Base-by-base conservation (phyloP, 495 filamentous ascomycete species). In the Talaromyces ruber region DNA sequence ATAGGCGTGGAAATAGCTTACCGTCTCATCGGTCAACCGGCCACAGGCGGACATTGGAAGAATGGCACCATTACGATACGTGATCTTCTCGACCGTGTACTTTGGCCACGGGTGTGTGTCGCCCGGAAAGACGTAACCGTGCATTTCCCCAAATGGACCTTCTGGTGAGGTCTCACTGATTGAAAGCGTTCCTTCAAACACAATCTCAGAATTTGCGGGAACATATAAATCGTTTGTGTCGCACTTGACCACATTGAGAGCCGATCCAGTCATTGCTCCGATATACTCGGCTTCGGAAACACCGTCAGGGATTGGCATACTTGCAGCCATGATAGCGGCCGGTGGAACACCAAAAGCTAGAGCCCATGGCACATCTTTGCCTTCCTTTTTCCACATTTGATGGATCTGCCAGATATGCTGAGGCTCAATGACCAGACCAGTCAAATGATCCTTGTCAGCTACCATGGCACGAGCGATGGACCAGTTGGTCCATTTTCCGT, bases 381-480 rank as follows among this genome's bases (percentile, higher is more conserved):
- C 70, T n/a, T 63, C 64, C 6, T 68, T 66, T 52, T 72, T 74
- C 74, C 73, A 78, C 66, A 68, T 67, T 58, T 76, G 66, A 18
- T 65, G 62, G 22, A 78, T 76, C 37, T 66, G 59, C 32, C 71
- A 66, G 53, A 73, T 70, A 45, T 76, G 66, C 62, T 78, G 74
- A 3, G 65, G 65, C 24, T 67, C 59, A 29, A 72, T 71, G 6
- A 73, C 66, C 4, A 65, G 64, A 11, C 74, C 71, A 0, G 64
- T 64, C 2, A 78, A 22, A 9, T 64, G 63, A 8, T 64, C 65
- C 32, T 71, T 72, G 45, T 72, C 73, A 43, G 69, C 51, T 1
- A 76, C 65, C 75, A 78, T 76, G 9, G 68, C 72, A 2, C 75
- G 69, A 34, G 70, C 67, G 45, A 76, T 76, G 11, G 75, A 76